phyloP scores from a whole-genome alignment of 495 filamentous ascomycete genomes.

The Cryomyces minteri region DNA sequence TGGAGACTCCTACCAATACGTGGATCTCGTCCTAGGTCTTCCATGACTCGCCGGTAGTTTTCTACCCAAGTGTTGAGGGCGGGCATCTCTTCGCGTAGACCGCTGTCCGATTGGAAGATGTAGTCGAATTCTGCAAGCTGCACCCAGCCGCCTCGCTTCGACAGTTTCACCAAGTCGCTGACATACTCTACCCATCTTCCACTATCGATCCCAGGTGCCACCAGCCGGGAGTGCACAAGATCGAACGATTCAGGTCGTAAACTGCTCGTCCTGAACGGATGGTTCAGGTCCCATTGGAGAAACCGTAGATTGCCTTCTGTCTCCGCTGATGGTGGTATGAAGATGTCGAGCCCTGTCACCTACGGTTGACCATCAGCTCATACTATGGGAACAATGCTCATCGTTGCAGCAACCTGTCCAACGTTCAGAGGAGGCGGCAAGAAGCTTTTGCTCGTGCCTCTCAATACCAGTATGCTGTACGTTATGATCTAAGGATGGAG shows the following conservation, averaged over 20 bases:
- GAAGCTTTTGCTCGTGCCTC: too few species aligned
- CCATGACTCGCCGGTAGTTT: conserved; percentile 11
- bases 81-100: conserved; percentile 41
- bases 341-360: conserved; percentile 11
- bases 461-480: too few species aligned
- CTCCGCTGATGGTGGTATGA: not conserved
- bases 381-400: too few species aligned
- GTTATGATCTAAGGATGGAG: too few species aligned
- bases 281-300: conserved; percentile 16
- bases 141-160: conserved; percentile 64
- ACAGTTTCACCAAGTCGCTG: conserved; percentile 49
- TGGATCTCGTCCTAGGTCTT: conserved; percentile 10
- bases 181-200: conserved; percentile 66
- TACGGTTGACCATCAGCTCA: not conserved
- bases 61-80: conserved; percentile 15
- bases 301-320: conserved; percentile 9
- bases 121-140: conserved; percentile 84
- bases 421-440: too few species aligned
- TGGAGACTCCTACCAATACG: conserved; percentile 12
- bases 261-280: conserved; percentile 5
- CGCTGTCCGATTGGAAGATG: conserved; percentile 81
- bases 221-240: conserved; percentile 71
- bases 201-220: conserved; percentile 59
- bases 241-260: conserved; percentile 50
- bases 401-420: too few species aligned